These are phyloP conservation scores for Rubia peregrina DNA, from an alignment of 305 asterid genomes.

Conservation along the genomic window DNA sequence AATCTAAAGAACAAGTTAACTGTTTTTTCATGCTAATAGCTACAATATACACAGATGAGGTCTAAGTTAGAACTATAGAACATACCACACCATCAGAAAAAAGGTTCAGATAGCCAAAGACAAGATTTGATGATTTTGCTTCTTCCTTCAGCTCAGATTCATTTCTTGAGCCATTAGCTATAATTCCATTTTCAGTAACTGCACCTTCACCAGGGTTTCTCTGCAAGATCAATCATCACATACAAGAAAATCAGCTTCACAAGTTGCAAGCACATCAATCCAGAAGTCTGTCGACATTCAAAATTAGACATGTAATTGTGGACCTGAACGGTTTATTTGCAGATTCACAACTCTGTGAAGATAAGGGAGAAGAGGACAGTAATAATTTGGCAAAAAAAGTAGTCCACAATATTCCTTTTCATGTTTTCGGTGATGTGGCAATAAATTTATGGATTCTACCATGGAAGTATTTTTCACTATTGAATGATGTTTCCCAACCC, in stretches of 20 bases:
- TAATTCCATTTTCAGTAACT: slow-evolving; percentile 31
- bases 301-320: neutral
- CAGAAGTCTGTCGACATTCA: neutral
- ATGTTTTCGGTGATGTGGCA: neutral
- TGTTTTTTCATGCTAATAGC: neutral
- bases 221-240: slow-evolving; percentile 37
- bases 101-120: slow-evolving; percentile 94
- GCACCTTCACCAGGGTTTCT: slow-evolving; percentile 39
- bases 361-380: neutral
- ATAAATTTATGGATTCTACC: neutral
- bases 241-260: neutral
- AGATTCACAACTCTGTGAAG: neutral
- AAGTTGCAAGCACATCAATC: neutral
- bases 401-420: neutral
- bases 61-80: neutral
- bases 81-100: slow-evolving; percentile 98
- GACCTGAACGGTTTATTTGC: neutral
- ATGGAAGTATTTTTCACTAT: neutral
- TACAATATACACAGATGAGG: neutral
- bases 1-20: neutral
- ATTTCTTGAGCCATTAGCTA: slow-evolving; percentile 30
- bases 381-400: neutral
- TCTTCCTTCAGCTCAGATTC: slow-evolving; percentile 28
- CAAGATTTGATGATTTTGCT: slow-evolving; percentile 65
- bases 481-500: neutral